phyloP scores from a whole-genome alignment of 345 rosid genomes.

The Cochlearia excelsa region DNA sequence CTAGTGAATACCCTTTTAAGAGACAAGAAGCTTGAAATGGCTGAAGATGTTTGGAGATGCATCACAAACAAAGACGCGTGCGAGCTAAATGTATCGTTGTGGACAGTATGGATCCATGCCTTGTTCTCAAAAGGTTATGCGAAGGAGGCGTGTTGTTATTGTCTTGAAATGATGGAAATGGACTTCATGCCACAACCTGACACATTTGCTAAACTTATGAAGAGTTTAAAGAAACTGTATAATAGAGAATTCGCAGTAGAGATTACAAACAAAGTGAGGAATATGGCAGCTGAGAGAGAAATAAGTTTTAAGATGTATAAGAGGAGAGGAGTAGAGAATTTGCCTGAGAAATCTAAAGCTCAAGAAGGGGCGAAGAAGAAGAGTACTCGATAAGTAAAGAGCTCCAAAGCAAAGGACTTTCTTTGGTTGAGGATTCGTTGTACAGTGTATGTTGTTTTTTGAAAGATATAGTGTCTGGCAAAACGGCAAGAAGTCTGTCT shows the following conservation, averaged over 20 bases:
- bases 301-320: slow-evolving; percentile 89
- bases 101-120: slow-evolving; percentile 96
- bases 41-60: slow-evolving; percentile 76
- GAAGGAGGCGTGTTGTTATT: slow-evolving; percentile 81
- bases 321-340: slow-evolving; percentile 77
- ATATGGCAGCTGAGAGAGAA: slow-evolving; percentile 77
- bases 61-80: slow-evolving; percentile 57
- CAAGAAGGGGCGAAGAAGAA: slow-evolving; percentile 63
- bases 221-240: slow-evolving; percentile 65
- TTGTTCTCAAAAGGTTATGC: slow-evolving; percentile 76
- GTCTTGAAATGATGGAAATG: slow-evolving; percentile 90
- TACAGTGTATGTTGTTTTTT: slow-evolving; percentile 20
- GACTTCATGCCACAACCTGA: slow-evolving; percentile 82
- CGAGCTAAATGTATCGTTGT: slow-evolving; percentile 61
- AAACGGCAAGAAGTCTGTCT: slow-evolving; percentile 25
- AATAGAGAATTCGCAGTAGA: slow-evolving; percentile 76
- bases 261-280: slow-evolving; percentile 86
- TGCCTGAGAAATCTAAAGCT: slow-evolving; percentile 52
- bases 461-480: slow-evolving; percentile 20
- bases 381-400: slow-evolving; percentile 37
- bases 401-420: not conserved
- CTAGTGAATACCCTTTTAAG: slow-evolving; percentile 61
- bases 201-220: slow-evolving; percentile 88
- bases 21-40: slow-evolving; percentile 72
- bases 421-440: not conserved